phyloP scores from a whole-genome alignment of 2,329 filamentous ascomycete genomes.

The Fusarium secorum region DNA sequence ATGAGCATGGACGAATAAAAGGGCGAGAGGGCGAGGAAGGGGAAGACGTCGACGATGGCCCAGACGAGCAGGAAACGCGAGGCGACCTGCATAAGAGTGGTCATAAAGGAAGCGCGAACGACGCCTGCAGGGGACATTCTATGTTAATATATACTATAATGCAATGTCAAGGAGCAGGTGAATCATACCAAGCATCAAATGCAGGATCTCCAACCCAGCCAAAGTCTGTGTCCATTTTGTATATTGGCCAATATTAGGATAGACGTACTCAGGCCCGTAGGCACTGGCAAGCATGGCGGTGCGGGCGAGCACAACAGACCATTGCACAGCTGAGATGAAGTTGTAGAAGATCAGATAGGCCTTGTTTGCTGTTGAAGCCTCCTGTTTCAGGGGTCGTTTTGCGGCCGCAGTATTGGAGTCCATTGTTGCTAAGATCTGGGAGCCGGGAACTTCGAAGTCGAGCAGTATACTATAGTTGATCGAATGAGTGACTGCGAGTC shows the following conservation, averaged over 20 bases:
- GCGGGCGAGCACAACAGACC: constrained; percentile 78
- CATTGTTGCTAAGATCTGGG: constrained; percentile 21
- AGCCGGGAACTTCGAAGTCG: no score
- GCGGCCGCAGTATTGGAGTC: constrained; percentile 32
- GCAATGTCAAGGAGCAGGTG: background rate
- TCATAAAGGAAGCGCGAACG: constrained; percentile 84
- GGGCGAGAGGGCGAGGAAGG: constrained; percentile 65
- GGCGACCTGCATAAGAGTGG: constrained; percentile 89
- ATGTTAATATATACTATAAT: background rate
- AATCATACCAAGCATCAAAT: constrained; percentile 75
- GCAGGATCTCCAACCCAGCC: constrained; percentile 83
- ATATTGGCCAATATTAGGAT: constrained; percentile 69
- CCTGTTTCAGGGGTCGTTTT: constrained; percentile 37
- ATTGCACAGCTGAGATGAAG: constrained; percentile 76
- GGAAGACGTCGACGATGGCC: constrained; percentile 80
- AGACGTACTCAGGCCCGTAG: constrained; percentile 66
- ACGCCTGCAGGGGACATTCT: constrained; percentile 63
- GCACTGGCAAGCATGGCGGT: constrained; percentile 64
- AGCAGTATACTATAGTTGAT: background rate
- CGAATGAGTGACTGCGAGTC: background rate
- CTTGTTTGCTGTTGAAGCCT: constrained; percentile 55
- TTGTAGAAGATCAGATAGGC: constrained; percentile 89
- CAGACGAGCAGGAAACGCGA: constrained; percentile 89
- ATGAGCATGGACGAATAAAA: constrained; percentile 80
- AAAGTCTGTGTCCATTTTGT: constrained; percentile 84